Base-by-base conservation (phyloP, 2,329 filamentous ascomycete species). In the Sphaceloma murrayae region DNA sequence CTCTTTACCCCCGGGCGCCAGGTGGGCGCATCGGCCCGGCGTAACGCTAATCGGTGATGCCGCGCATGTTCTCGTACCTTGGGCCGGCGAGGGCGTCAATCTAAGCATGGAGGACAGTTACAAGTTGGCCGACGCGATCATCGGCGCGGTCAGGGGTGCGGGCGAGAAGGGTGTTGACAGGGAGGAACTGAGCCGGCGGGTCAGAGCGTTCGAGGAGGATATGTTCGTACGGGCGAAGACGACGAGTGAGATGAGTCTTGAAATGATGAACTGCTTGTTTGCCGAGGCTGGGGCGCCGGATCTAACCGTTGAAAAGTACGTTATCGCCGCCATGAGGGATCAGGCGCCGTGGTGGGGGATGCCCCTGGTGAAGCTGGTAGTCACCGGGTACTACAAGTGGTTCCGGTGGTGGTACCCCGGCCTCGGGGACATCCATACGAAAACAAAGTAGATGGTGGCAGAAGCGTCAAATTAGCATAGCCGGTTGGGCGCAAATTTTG, bases 211-310 rank as follows among this genome's bases (percentile, higher is more conserved):
- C 53, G 64, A 67, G 46, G 32, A 52, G 16, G 53, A 58, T n/a
- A 63, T 66, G 62, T 63, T 63, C 39, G 45, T 34, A n/a, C 51
- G 59, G 5, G 59, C 59, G n/a, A 58, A 56, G 10, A 51, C 52
- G 33, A 60, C 52, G n/a, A 56, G 61, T 42, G 50, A 57, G 30
- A 31, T 57, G 45, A 66, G 62, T 7, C 67, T 67, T 36, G 69
- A 73, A 45, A 53, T 65, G 52, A 66, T 67, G 53, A 57, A 60
- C 21, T 59, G 65, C 29, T 72, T 68, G 65, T 63, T 74, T 51
- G 68, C 70, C 47, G 70, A 66, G 0, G 60, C 63, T 3, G 67
- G 64, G 2, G 64, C 65, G 7, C 71, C 72, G 13, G 56, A 64
- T 33, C 56, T 60, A 3, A 57, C 63, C 11, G 67, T 75, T 43